A percentile compares a stretch with the other conserved stretches of the same genome.
These are phyloP conservation scores for Fragaria vesca DNA, from an alignment of 306 rosid species.

Conservation along the genomic window DNA sequence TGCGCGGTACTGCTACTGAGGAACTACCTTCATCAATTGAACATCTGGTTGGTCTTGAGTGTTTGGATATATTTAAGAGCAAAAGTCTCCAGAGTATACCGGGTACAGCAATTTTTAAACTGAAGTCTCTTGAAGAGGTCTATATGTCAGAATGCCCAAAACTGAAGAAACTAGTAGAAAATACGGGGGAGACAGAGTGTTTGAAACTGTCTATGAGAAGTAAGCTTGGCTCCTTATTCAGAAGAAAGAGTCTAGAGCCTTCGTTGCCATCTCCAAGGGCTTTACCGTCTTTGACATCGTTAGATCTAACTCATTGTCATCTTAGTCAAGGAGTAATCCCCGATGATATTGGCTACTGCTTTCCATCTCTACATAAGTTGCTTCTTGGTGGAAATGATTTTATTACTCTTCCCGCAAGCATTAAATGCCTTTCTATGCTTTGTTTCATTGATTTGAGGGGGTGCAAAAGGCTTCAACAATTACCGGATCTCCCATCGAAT, in stretches of 20 bases:
- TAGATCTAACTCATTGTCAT: conserved; percentile 8
- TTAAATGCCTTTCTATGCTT: conserved; percentile 1
- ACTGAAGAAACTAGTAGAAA: background rate
- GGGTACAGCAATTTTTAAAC: no score
- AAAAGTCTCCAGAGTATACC: no score
- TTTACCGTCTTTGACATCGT: background rate
- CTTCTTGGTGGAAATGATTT: conserved; percentile 4
- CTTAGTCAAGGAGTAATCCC: conserved; percentile 10
- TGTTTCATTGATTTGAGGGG: rapidly evolving
- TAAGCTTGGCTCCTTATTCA: no score
- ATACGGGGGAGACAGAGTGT: background rate
- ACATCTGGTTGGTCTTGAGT: background rate
- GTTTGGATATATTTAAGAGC: rapidly evolving
- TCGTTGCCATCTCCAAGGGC: no score
- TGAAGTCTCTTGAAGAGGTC: background rate
- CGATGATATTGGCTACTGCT: background rate
- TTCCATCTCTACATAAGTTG: background rate
- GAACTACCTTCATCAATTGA: conserved; percentile 13
- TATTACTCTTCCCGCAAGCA: background rate
- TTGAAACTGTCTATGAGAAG: background rate
- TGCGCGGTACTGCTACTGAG: background rate
- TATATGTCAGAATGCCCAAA: background rate
- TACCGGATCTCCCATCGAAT: conserved; percentile 17
- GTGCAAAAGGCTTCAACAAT: conserved; percentile 6
- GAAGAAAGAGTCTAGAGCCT: no score